Conservation (phyloP, 2,329 filamentous ascomycete species). For the Pestalotiopsis sp. region DNA sequence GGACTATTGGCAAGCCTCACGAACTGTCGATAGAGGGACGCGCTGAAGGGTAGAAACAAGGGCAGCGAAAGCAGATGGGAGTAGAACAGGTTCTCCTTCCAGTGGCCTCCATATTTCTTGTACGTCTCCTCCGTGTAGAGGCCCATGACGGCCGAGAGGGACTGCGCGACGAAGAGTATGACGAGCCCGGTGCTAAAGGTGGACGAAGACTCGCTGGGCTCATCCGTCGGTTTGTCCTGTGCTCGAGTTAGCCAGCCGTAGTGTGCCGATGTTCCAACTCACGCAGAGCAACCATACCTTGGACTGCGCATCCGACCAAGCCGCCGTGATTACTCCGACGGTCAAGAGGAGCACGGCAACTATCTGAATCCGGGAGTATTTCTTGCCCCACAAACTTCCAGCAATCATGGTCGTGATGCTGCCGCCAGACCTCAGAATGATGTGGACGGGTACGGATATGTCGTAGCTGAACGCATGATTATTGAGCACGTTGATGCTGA, state of each 20-base stretch:
- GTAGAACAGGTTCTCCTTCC: conserved; percentile 97
- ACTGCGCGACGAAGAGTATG: conserved; percentile 84
- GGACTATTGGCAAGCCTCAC: conserved; percentile 63
- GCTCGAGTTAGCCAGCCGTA: conserved; percentile 25
- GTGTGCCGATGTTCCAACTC: neutral
- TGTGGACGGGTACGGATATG: conserved; percentile 95
- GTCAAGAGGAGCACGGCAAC: conserved; percentile 83
- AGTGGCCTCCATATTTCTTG: conserved; percentile 80
- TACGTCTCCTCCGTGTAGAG: conserved; percentile 94
- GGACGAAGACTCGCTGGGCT: conserved; percentile 29
- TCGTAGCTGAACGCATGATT: conserved; percentile 98
- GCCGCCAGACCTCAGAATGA: conserved; percentile 92
- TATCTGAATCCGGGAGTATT: conserved; percentile 79
- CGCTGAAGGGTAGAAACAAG: conserved; percentile 73
- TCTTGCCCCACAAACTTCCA: conserved; percentile 85
- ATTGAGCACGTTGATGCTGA: conserved; percentile 92
- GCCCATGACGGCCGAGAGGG: conserved; percentile 91
- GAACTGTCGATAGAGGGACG: conserved; percentile 67
- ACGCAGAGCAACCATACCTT: conserved; percentile 60
- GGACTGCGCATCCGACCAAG: conserved; percentile 83
- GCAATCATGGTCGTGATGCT: conserved; percentile 94
- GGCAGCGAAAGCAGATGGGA: conserved; percentile 77
- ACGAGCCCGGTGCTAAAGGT: conserved; percentile 70
- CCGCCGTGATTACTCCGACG: conserved; percentile 81
- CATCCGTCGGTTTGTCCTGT: conserved; percentile 26